Percentiles rank a stretch among this genome's conserved stretches.
These are phyloP conservation scores for Stevia rebaudiana DNA, from an alignment of 140 eudicot species.

Conservation along the genomic window DNA sequence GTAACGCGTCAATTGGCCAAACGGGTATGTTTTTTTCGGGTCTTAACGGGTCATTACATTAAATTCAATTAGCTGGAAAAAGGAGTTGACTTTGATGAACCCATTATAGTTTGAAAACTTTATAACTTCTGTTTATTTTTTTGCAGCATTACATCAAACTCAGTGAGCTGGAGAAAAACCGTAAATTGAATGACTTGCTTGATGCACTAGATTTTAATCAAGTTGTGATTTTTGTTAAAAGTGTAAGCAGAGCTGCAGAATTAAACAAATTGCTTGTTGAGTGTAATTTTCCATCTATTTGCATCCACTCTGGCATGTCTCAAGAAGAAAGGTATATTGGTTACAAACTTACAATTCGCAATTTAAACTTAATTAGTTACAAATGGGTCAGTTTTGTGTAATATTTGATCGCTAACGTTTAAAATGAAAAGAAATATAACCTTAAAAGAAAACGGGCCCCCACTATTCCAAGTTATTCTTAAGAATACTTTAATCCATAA, in stretches of 20 bases:
- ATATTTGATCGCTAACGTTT: not conserved
- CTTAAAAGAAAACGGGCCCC: not conserved
- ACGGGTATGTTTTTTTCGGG: too few species aligned
- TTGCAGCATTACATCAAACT: slow-evolving; percentile 1
- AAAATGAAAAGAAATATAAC: not conserved
- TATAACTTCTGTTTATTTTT: not conserved
- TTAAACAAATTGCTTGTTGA: not conserved
- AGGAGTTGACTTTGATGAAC: not conserved
- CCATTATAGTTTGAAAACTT: not conserved
- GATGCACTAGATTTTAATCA: slow-evolving; percentile 4
- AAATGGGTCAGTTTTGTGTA: not conserved
- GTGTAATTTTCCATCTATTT: slow-evolving; percentile 9
- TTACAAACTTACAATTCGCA: not conserved
- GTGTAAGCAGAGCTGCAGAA: slow-evolving; percentile 12
- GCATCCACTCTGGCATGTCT: slow-evolving; percentile 9
- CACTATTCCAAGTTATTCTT: not conserved
- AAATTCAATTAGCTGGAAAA: too few species aligned
- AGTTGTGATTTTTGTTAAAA: slow-evolving; percentile 8
- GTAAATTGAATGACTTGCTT: slow-evolving; percentile 8
- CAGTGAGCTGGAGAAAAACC: slow-evolving; percentile 9
- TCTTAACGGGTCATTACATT: too few species aligned
- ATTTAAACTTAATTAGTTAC: not conserved
- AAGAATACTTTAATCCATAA: not conserved
- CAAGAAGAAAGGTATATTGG: slow-evolving; percentile 10
- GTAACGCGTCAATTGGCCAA: not conserved